These are phyloP conservation scores for Oemleria cerasiformis DNA, from an alignment of 306 rosid genomes.

Conservation along the genomic window DNA sequence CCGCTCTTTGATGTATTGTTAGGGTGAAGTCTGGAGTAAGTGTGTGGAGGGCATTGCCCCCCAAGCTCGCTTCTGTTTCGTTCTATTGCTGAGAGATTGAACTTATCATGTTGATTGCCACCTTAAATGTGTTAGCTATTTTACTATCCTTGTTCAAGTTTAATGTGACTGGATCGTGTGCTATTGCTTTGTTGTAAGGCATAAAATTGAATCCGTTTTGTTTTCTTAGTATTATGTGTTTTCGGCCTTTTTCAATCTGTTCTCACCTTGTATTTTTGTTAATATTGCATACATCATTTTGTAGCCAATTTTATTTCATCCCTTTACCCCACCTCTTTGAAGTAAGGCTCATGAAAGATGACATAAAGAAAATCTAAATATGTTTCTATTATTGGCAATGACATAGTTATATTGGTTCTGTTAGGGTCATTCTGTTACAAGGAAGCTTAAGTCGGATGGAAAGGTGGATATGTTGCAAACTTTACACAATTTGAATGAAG, in stretches of 20 bases:
- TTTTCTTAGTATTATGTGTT: neutral
- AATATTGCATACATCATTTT: neutral
- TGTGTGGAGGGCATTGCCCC: neutral
- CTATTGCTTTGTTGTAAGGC: neutral
- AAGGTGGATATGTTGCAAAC: conserved; percentile 63
- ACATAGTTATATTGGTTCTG: conserved; percentile 15
- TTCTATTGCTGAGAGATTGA: neutral
- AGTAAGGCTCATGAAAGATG: neutral
- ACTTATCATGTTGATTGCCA: neutral
- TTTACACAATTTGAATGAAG: conserved; percentile 78
- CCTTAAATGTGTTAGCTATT: neutral
- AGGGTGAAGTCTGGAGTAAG: neutral
- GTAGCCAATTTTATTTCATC: neutral
- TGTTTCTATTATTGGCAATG: neutral
- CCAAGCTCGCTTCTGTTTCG: neutral
- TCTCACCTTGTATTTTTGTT: neutral
- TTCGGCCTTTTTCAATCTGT: neutral
- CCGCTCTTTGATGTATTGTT: neutral
- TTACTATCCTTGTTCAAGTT: neutral
- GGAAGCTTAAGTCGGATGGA: conserved; percentile 75
- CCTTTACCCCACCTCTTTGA: neutral
- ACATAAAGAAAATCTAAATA: neutral
- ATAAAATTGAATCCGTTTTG: neutral
- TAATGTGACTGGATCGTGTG: neutral
- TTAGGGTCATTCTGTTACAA: conserved; percentile 77